A percentile compares a stretch with the other conserved stretches of the same genome.
Evolutionary conservation across 176 grass and related monocot genomes (phyloP).

Genomic region (Chrysopogon serrulatus): DNA sequence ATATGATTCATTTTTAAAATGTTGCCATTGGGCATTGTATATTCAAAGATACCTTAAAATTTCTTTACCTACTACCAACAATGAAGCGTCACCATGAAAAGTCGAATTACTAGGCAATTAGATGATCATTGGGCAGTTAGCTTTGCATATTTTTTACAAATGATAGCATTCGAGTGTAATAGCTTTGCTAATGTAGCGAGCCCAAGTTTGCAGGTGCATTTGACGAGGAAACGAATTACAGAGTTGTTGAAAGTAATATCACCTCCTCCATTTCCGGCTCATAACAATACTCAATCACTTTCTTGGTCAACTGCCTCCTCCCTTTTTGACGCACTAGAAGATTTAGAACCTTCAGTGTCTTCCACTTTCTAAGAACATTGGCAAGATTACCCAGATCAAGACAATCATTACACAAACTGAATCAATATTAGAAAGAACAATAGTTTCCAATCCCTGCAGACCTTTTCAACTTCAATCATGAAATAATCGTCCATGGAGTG

Average conservation of each 20-base stretch:
- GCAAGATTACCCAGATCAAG: constrained; percentile 16
- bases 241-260: constrained; percentile 18
- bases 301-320: constrained; percentile 83
- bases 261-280: constrained; percentile 99
- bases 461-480: constrained; percentile 99
- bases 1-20: background rate
- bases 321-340: constrained; percentile 58
- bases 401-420: background rate
- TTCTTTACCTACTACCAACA: background rate
- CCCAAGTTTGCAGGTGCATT: background rate
- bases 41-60: background rate
- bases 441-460: constrained; percentile 15
- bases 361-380: constrained; percentile 47
- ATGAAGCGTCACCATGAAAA: background rate
- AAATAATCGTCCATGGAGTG: constrained; percentile 99
- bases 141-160: background rate
- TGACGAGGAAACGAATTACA: constrained; percentile 13
- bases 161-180: background rate
- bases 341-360: constrained; percentile 67
- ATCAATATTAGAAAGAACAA: background rate
- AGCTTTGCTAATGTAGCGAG: background rate
- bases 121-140: background rate
- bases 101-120: background rate
- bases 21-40: background rate
- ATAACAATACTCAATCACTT: constrained; percentile 98